Base-by-base conservation (phyloP, 768 basidiomycete genomes). In the Mrakia hoshinonis region DNA sequence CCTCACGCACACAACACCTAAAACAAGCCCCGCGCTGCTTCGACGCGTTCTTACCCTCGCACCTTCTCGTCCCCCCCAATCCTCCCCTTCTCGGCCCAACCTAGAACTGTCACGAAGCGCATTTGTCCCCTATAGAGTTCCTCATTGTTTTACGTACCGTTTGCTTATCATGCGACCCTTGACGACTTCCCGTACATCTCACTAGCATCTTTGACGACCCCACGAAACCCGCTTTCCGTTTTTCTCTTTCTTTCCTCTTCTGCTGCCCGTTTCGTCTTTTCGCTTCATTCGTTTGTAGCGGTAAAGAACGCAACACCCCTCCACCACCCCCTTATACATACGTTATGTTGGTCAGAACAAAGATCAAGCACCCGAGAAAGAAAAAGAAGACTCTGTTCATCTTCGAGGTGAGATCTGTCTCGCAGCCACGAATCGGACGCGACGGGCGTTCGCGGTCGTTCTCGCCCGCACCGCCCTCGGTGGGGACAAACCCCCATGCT, bases 241-340 rank as follows among this genome's bases (percentile, higher is more conserved):
- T 7, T 6, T 22, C 20, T 55, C 29, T 55, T 31, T 31, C 55
- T 38, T 38, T 36, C 15, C 4, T 18, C 55, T 60, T 38, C 34
- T 22, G 34, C 36, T 39, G 11, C 36, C 36, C 34, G 58, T 34
- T 38, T 22, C 36, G 43, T 15, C 43, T 43, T 43, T 43, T 43
- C 43, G 43, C 43, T 43, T 43, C 43, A 43, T 34, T 39, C 58
- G 58, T 61, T 58, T 58, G 55, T 58, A 58, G 55, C 55, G 43
- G 43, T 15, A 43, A 43, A 43, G 43, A 43, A 43, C 43, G 43
- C 43, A 43, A 43, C 43, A 43, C 43, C 43, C 43, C 6, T 43
- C 43, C 15, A 7, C 7, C 15, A 6, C 6, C 43, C 43, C 43
- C 15, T 43, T 43, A 43, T 43, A 43, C 43, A 43, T 43, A 43